phyloP scores from a whole-genome alignment of 202 grass and related monocot species.

The Brachypodium distachyon region DNA sequence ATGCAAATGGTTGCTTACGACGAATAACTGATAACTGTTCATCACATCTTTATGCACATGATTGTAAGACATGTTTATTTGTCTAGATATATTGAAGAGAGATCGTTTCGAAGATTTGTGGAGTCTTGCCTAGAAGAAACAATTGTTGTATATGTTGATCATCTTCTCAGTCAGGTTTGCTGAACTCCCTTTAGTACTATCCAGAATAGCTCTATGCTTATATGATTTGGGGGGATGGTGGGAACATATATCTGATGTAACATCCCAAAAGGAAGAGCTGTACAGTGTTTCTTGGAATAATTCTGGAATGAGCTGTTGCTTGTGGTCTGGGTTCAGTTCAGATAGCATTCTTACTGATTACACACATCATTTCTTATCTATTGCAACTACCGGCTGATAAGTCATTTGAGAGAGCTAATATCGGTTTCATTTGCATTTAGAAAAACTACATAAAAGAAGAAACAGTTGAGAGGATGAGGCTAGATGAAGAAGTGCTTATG shows the following conservation, averaged over 20 bases:
- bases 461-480: constrained; percentile 85
- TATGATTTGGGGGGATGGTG: background rate
- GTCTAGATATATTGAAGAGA: constrained; percentile 93
- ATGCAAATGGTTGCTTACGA: background rate
- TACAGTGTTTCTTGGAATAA: background rate
- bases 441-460: constrained; percentile 87
- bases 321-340: constrained; percentile 11
- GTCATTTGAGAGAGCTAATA: background rate
- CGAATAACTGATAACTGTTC: background rate
- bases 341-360: background rate
- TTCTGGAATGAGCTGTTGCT: background rate
- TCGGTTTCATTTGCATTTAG: constrained; percentile 34
- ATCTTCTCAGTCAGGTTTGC: constrained; percentile 86
- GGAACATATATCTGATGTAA: constrained; percentile 1
- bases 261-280: background rate
- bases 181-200: constrained; percentile 12
- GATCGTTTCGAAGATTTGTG: constrained; percentile 94
- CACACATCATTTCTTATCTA: constrained; percentile 8
- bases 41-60: background rate
- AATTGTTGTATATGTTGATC: constrained; percentile 89
- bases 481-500: constrained; percentile 96
- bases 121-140: constrained; percentile 98
- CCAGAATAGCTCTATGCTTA: background rate
- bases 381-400: background rate
- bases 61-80: constrained; percentile 9